A percentile compares a stretch with the other conserved stretches of the same genome.
Conservation (phyloP, 1,284 basidiomycete species). For the Irpex sp. region DNA sequence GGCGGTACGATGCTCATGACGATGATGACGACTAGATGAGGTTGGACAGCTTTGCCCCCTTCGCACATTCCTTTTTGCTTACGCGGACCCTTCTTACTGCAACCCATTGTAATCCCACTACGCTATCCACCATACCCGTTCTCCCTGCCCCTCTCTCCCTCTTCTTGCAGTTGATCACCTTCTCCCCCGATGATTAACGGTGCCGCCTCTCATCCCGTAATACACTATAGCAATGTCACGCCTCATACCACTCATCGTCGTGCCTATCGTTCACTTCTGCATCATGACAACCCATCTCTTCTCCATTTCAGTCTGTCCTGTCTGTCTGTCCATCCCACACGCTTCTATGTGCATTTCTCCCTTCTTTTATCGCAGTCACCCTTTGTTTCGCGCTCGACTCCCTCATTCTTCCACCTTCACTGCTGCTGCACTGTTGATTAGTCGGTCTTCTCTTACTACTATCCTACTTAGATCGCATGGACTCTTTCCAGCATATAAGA, state of each 20-base stretch:
- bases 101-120: conserved; percentile 4
- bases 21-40: conserved; percentile 13
- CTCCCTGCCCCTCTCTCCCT: background rate
- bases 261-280: background rate
- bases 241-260: conserved; percentile 5
- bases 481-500: background rate
- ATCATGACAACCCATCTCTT: background rate
- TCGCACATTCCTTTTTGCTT: conserved; percentile 2
- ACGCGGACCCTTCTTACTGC: background rate
- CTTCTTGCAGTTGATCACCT: background rate
- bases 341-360: background rate
- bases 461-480: background rate
- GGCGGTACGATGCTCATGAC: conserved; percentile 9
- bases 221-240: conserved; percentile 4
- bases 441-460: background rate
- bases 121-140: background rate
- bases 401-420: background rate
- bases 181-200: background rate
- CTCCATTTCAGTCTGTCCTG: background rate
- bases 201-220: background rate
- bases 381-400: background rate
- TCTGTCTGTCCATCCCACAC: background rate
- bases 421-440: conserved; percentile 8
- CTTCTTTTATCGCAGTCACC: background rate
- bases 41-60: conserved; percentile 5